Base-by-base conservation (phyloP, 768 basidiomycete species). In the Phaeolepiota aurea region DNA sequence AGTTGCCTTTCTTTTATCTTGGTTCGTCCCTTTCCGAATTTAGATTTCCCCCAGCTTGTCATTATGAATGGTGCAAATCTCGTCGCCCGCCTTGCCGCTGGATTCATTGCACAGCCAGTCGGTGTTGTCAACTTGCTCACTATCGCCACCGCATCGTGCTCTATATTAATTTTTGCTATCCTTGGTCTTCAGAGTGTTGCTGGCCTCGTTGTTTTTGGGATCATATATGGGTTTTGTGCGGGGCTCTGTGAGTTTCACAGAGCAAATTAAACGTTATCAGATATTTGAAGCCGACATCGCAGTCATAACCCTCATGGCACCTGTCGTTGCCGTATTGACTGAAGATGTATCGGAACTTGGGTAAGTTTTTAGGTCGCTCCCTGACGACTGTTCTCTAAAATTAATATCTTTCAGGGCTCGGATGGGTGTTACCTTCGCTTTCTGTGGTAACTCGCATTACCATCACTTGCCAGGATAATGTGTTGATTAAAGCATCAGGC, bases 391-490 rank as follows among this genome's bases (percentile, higher is more conserved):
- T n/a, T 41, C 19, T 16, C 18, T 12, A 20, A 32, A 10, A 18
- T 15, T 21, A 4, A 15, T 14, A 4, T n/a, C 11, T 18, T 36
- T 13, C 34, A 30, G 40, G 5, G 32, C 40, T 23, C 48, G 50
- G 22, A 48, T 52, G 41, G 50, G 50, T 3, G 13, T 52, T 19
- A 43, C 44, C 3, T 52, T 47, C 37, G 36, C 46, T 5, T 38
- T 47, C 15, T 43, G 38, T 25, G 50, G 50, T 52, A 16, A 34
- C 43, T 28, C 33, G 31, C 1, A 23, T 15, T 20, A 3, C 34
- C 16, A 32, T 23, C 15, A 5, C 16, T 21, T 12, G 15, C 20
- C 18, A 30, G 14, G 16, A 28, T 1, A 28, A 14, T 5, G 14
- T 28, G 13, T 34, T 37, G 34, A 37, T 21, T 18, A n/a, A n/a